Evolutionary conservation across 2,329 filamentous ascomycete genomes (phyloP).

Genomic region (Colletotrichum chrysophilum): DNA sequence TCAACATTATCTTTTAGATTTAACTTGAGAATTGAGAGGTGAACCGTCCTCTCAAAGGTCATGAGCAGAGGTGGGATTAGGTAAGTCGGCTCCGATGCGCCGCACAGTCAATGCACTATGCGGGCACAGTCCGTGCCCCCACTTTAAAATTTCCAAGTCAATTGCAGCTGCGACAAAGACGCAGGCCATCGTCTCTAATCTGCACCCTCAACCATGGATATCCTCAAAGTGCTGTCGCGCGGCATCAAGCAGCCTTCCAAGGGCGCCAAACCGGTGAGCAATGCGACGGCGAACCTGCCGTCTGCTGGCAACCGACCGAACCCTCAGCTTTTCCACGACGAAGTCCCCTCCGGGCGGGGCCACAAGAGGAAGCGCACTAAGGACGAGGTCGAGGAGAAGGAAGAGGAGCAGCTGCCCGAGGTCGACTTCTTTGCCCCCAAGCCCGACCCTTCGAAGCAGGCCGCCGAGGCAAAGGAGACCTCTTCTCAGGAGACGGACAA

Average conservation of each 20-base stretch:
- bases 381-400: constrained; percentile 31
- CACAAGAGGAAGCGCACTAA: constrained; percentile 62
- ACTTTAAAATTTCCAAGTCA: constrained; percentile 18
- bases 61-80: neutral
- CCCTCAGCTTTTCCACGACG: constrained; percentile 73
- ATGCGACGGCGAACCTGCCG: constrained; percentile 54
- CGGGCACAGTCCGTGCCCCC: neutral
- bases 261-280: constrained; percentile 32
- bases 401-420: constrained; percentile 45
- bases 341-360: constrained; percentile 44
- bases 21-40: neutral
- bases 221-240: constrained; percentile 74
- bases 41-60: neutral
- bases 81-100: neutral
- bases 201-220: constrained; percentile 62
- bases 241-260: constrained; percentile 65
- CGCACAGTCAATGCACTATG: neutral
- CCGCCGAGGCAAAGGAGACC: constrained; percentile 24
- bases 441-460: constrained; percentile 27
- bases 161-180: neutral
- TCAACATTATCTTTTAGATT: neutral
- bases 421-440: constrained; percentile 66
- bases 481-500: constrained; percentile 26
- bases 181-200: neutral
- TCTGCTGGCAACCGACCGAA: constrained; percentile 69